Evolutionary conservation across 768 basidiomycete genomes (phyloP), one percentile per base, ranked within the genome.

Genomic region (Amanita phalloides): DNA sequence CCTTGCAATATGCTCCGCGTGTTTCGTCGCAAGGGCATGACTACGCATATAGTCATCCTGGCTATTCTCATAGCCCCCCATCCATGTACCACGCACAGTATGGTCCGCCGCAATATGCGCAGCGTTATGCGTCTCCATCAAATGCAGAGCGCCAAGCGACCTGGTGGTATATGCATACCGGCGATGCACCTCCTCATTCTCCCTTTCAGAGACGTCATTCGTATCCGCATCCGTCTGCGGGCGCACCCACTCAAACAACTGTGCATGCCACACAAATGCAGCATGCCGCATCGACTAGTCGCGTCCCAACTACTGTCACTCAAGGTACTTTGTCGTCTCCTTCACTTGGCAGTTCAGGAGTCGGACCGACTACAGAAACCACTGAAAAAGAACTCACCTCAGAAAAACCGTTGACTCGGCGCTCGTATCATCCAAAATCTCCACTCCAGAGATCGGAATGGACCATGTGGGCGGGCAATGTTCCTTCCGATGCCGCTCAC

Each of bases 401-500:
- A 3, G 68, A 70, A 13, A 68, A 57, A 28, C 64, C 67, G 0
- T 32, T 66, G 4, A 60, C 68, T 23, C 80, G 83, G 38, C 74
- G 77, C 7, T 59, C 74, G 20, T 86, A 82, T 58, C 86, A 87
- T 56, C 85, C 85, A 2, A 84, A 80, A 52, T 77, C 82, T 0
- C 84, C 86, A 10, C 68, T 79, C 9, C 74, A 86, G 49, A 78
- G 90, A 11, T 90, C 89, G 6, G 89, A 90, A 53, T 94, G 87
- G 89, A 92, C 92, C 1, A 90, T 93, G 89, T 96, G 94, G 94
- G 84, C 82, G 10, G 94, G 94, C 8, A 97, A 97, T 61, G 86
- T 96, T 3, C 89, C 90, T 2, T 74, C 76, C 4, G 89, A 93
- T 59, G 82, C 90, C 13, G 81, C 79, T 3, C 78, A 90, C 54